A percentile compares a stretch with the other conserved stretches of the same genome.
phyloP scores from a whole-genome alignment of 257 asterid genomes.

The Solanum paucissectum region DNA sequence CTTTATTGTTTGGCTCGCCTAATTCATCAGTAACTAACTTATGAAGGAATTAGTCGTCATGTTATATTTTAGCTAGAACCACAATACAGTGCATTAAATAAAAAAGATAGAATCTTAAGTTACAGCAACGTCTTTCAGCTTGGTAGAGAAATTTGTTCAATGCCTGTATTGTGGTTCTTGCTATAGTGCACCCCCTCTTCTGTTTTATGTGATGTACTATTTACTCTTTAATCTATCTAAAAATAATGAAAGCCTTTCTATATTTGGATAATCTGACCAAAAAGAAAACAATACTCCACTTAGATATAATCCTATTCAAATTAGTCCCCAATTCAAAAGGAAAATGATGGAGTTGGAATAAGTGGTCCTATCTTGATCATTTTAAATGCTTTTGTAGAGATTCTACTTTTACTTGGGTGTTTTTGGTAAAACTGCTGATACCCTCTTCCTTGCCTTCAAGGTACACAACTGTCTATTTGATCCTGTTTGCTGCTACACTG shows the following conservation, averaged over 20 bases:
- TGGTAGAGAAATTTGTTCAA: background rate
- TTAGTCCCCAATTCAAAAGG: background rate
- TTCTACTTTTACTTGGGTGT: background rate
- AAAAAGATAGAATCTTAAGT: background rate
- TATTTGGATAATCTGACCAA: background rate
- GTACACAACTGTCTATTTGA: conserved; percentile 50
- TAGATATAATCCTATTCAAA: background rate
- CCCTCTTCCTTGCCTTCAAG: conserved; percentile 27
- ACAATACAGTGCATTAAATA: background rate
- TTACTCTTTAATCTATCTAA: background rate
- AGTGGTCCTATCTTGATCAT: background rate
- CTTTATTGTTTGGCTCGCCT: background rate
- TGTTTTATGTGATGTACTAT: background rate
- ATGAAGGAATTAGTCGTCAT: background rate
- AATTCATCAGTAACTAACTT: background rate
- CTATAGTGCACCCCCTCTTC: background rate
- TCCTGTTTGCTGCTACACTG: conserved; percentile 60
- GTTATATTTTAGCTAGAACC: background rate
- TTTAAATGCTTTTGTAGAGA: background rate
- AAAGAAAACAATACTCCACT: background rate
- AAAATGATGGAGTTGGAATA: background rate
- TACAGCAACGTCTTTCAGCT: background rate
- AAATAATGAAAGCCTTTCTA: background rate
- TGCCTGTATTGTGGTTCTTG: background rate
- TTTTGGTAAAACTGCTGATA: background rate